Evolutionary conservation across 331 rosid species (phyloP), one percentile per base, ranked within the genome.

Genomic region (Prunus yedoensis): DNA sequence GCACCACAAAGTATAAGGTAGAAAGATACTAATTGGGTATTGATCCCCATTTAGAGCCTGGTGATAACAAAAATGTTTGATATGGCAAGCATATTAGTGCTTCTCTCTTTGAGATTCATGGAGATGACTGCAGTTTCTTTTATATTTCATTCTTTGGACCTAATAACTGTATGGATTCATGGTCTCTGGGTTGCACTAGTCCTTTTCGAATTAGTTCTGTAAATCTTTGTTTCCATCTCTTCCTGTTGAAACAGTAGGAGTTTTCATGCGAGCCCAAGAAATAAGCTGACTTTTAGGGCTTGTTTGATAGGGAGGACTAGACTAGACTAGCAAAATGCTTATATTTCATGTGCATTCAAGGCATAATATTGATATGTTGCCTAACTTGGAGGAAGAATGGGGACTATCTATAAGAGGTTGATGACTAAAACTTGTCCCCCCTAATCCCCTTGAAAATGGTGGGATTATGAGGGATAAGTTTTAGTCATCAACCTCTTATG

Each of bases 51-150:
- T 23, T 3, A 52, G 13, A 52, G 30, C 28, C 50, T 27, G 63
- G 47, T 70, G 12, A 70, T 70, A 9, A 30, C 46, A 18, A 28
- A 68, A 70, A 35, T 14, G 38, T 56, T 46, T 71, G 6, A 21
- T 2, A 23, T 38, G 41, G 38, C 50, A n/a, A 38, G 38, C 35
- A 46, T 45, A 46, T 67, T 43, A 28, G 38, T 46, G 56, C 35
- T 67, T 71, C 61, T 20, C 16, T 71, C 47, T 54, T 35, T 21
- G 47, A 71, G 59, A 35, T 65, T 61, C 54, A 63, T 32, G 43
- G 14, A 66, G 17, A 41, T 66, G 8, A 52, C 2, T 10, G 41
- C 38, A 47, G 47, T 13, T 27, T 43, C 14, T 57, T 28, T 25
- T 47, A 23, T 68, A 21, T 32, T 10, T 62, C 68, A 62, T 62